A percentile compares a stretch with the other conserved stretches of the same genome.
phyloP scores from a whole-genome alignment of 495 filamentous ascomycete species.

The Alectoria sarmentosa region DNA sequence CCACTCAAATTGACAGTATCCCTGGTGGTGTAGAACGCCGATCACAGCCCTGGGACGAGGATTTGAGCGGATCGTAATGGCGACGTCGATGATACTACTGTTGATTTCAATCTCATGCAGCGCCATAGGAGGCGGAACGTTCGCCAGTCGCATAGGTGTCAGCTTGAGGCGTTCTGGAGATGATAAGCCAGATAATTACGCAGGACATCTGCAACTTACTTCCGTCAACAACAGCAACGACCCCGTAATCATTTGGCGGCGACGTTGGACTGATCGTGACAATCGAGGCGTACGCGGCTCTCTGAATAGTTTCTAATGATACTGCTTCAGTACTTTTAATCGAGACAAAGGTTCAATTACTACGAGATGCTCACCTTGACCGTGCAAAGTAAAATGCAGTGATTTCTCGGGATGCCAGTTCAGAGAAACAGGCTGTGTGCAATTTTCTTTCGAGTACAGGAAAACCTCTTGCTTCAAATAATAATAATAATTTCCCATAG shows the following conservation, averaged over 20 bases:
- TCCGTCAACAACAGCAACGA: conserved; percentile 84
- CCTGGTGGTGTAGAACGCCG: conserved; percentile 59
- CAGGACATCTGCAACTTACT: conserved; percentile 36
- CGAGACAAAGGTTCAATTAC: not conserved
- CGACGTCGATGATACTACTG: conserved; percentile 63
- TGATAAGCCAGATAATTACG: conserved; percentile 19
- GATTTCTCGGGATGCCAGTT: conserved; percentile 84
- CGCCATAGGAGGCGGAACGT: conserved; percentile 89
- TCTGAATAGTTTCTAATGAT: conserved; percentile 41
- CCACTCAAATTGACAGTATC: conserved; percentile 60
- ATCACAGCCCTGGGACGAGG: conserved; percentile 33
- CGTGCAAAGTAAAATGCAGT: conserved; percentile 52
- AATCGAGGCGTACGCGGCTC: conserved; percentile 62
- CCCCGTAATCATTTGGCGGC: conserved; percentile 70
- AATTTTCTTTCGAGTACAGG: conserved; percentile 30
- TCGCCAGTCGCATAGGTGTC: conserved; percentile 75
- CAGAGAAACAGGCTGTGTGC: conserved; percentile 33
- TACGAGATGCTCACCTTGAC: conserved; percentile 31
- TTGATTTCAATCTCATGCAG: conserved; percentile 62
- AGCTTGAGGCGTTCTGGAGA: conserved; percentile 59
- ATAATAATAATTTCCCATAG: conserved; percentile 94
- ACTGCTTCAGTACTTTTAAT: conserved; percentile 11
- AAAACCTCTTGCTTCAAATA: conserved; percentile 92
- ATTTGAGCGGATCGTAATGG: conserved; percentile 50
- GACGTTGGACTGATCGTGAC: conserved; percentile 59